Percentiles rank a stretch among this genome's conserved stretches.
Evolutionary conservation across 441 rosid genomes (phyloP).

Genomic region (Biscutella laevigata): DNA sequence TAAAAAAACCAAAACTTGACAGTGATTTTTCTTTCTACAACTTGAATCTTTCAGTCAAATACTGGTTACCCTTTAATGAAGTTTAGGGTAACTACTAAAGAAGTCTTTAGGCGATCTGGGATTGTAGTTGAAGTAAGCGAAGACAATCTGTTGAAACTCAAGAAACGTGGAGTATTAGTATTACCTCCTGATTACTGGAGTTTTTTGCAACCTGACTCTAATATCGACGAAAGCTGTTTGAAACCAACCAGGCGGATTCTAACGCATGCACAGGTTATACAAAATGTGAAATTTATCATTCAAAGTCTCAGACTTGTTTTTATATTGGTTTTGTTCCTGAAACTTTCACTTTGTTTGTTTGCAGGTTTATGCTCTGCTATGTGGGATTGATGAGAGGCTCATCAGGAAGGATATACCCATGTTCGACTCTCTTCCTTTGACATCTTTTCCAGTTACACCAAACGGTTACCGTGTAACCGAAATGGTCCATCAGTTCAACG

Average conservation of each 20-base stretch:
- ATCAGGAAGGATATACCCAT: constrained; percentile 38
- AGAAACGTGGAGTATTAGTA: constrained; percentile 29
- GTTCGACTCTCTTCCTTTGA: constrained; percentile 37
- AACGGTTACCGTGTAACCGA: constrained; percentile 85
- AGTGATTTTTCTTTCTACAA: constrained; percentile 8
- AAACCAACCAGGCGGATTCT: constrained; percentile 53
- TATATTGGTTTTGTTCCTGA: neutral
- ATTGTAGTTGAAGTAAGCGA: constrained; percentile 63
- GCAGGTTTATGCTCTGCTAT: constrained; percentile 55
- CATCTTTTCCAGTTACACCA: constrained; percentile 72
- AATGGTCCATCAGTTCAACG: constrained; percentile 45
- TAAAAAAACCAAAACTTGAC: constrained; percentile 1
- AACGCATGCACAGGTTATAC: constrained; percentile 82
- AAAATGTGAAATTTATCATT: neutral
- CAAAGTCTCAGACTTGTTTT: too few species aligned
- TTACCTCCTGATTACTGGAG: constrained; percentile 78
- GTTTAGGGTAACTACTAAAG: constrained; percentile 60
- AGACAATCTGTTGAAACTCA: constrained; percentile 23
- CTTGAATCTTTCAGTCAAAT: constrained; percentile 34
- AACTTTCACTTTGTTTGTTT: neutral
- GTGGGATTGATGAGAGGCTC: constrained; percentile 54
- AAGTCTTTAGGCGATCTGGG: constrained; percentile 47
- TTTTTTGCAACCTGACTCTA: constrained; percentile 50
- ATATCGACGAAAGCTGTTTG: constrained; percentile 42
- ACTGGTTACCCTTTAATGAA: constrained; percentile 73